Evolutionary conservation across 2,329 filamentous ascomycete species (phyloP), one percentile per base, ranked within the genome.

Genomic region (Ophiocordyceps australis): DNA sequence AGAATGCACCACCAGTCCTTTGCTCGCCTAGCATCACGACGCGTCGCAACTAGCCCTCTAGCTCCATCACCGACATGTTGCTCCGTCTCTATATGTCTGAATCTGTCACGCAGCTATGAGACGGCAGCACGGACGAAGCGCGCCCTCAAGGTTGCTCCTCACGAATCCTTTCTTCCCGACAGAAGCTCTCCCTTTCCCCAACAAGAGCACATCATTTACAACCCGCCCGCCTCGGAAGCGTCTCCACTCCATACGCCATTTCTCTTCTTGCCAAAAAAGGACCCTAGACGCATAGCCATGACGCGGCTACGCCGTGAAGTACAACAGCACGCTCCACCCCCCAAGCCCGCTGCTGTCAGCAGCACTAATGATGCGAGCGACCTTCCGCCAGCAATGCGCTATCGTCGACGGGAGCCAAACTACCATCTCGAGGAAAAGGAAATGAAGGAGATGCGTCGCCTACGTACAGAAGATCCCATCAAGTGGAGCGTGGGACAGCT

Each of bases 171-270:
- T 47, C 50, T 67, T 21, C 52, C 44, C 35, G 49, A 42, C 33
- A 45, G 47, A 26, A 32, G 39, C 23, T 22, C 35, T 21, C 31
- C 43, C 19, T 44, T 46, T 30, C 35, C 46, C 22, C 38, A 40
- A 35, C 37, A 38, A 35, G 40, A 48, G 34, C 41, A 49, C 35
- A 59, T 69, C 41, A 56, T 69, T 42, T 68, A 63, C 52, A 68
- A 66, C 50, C 65, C 64, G 21, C 64, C 65, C 15, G 49, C 62
- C 11, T 55, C 63, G 8, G 52, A 57, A 29, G 52, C 62, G 4
- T 62, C 65, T n/a, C 66, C 71, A 30, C 59, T 57, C 39, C 63
- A 74, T 50, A 75, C 70, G n/a, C 70, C 70, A 29, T 62, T 71
- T 50, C 64, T 70, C 42, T 75, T 75, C 49, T 60, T 75, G 17